phyloP scores from a whole-genome alignment of 1,284 basidiomycete species.

The Erythrobasidium hasegawianum region DNA sequence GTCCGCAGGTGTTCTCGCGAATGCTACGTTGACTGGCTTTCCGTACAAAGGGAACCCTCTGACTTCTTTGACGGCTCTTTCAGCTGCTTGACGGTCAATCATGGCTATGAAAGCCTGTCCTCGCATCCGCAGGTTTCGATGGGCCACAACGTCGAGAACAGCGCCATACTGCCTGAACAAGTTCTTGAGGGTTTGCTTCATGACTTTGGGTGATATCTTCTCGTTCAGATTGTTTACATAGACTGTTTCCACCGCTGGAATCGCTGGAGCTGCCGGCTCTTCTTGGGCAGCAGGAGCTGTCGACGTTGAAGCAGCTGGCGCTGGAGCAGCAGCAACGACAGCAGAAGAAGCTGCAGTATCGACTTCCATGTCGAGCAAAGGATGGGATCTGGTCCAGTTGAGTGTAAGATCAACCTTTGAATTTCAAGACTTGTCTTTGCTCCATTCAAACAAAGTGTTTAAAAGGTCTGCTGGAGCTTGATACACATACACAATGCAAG shows the following conservation, averaged over 20 bases:
- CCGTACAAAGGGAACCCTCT: constrained; percentile 91
- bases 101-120: constrained; percentile 98
- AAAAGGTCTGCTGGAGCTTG: no score
- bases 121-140: constrained; percentile 89
- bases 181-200: constrained; percentile 72
- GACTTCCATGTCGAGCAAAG: no score
- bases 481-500: not conserved
- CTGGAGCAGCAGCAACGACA: constrained; percentile 21
- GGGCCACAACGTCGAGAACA: constrained; percentile 86
- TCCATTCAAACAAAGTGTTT: not conserved
- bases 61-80: constrained; percentile 85
- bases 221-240: constrained; percentile 98
- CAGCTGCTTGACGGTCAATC: constrained; percentile 69
- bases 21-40: constrained; percentile 95
- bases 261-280: constrained; percentile 41
- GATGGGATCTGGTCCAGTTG: no score
- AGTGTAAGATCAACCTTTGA: not conserved
- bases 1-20: constrained; percentile 82
- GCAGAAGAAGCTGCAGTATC: not conserved
- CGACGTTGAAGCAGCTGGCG: constrained; percentile 17
- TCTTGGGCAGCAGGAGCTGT: not conserved
- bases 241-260: constrained; percentile 69
- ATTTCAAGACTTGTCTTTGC: not conserved
- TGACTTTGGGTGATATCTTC: constrained; percentile 68
- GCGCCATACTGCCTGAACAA: constrained; percentile 92